Evolutionary conservation across 2,329 filamentous ascomycete species (phyloP), one percentile per base, ranked within the genome.

Genomic region (Pseudogymnoascus sp.): DNA sequence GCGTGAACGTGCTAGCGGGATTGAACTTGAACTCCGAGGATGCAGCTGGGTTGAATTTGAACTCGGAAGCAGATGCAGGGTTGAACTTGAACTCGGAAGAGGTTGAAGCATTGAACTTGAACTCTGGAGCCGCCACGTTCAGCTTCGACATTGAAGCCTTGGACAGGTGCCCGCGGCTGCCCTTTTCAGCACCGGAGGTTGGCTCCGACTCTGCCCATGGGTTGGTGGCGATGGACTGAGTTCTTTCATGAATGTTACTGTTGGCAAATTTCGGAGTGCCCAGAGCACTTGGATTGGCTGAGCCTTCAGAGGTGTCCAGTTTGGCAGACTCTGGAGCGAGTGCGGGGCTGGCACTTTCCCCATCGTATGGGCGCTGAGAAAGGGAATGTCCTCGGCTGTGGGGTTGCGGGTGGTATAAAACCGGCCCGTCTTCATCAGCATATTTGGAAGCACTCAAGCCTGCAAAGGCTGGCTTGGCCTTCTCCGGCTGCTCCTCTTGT

Each of bases 121-220:
- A 96, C 68, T 94, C 90, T 52, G 91, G 88, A 0, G 92, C 92
- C 63, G 87, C 83, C 28, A 95, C 91, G 67, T 97, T 97, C 66
- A 97, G 81, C 65, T 86, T 92, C 0, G 90, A 90, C 41, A 85
- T 73, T 0, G 84, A 92, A 2, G 84, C 77, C 67, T 87, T 89
- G 69, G 85, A 86, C 15, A 77, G 79, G 68, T 91, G 88, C 64
- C 80, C 82, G 9, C 77, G 74, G 13, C 73, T 71, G 67, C 23
- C 71, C 66, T 23, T 70, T 67, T 65, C 72, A 73, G 45, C 71
- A 23, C 26, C 15, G 70, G 23, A 73, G 67, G 39, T 71, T 67
- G 79, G 75, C 23, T 74, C 72, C 5, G 74, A 71, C 57, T 84
- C 80, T 23, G 77, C 77, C 84, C 84, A 88, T 9, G 83, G 83